Conservation (phyloP, 768 basidiomycete genomes). For the Coprinellus aureogranulatus region DNA sequence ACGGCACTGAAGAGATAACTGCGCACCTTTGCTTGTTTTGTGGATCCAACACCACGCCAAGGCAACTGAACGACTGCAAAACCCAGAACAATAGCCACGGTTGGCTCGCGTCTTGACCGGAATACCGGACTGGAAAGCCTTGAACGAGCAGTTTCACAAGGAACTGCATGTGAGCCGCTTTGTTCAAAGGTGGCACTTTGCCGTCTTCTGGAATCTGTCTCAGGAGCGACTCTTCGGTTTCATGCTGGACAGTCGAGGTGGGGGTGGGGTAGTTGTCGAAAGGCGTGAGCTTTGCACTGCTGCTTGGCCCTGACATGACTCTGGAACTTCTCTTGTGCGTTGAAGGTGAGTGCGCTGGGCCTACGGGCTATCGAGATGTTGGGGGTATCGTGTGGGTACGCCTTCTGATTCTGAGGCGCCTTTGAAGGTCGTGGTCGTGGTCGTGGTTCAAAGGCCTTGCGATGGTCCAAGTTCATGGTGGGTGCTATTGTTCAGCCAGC, state of each 20-base stretch:
- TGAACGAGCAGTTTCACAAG: constrained; percentile 70
- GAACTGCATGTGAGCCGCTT: constrained; percentile 70
- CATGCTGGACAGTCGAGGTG: constrained; percentile 60
- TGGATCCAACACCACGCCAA: constrained; percentile 79
- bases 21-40: constrained; percentile 71
- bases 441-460: too few species aligned
- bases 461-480: too few species aligned
- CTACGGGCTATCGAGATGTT: too few species aligned
- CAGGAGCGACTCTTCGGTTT: constrained; percentile 65
- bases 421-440: too few species aligned
- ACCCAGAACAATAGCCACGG: constrained; percentile 97
- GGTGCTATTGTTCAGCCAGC: too few species aligned
- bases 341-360: too few species aligned
- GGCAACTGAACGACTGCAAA: constrained; percentile 73
- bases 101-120: constrained; percentile 87
- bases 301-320: too few species aligned
- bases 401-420: too few species aligned
- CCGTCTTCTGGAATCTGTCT: constrained; percentile 43
- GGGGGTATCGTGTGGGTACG: too few species aligned
- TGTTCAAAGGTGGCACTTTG: constrained; percentile 40
- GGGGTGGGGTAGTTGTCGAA: constrained; percentile 60
- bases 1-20: not conserved
- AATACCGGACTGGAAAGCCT: constrained; percentile 77
- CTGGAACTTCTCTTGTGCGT: too few species aligned
- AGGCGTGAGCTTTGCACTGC: constrained; percentile 33